These are phyloP conservation scores for Baudoinia panamericana DNA, from an alignment of 495 filamentous ascomycete species.

Conservation along the genomic window DNA sequence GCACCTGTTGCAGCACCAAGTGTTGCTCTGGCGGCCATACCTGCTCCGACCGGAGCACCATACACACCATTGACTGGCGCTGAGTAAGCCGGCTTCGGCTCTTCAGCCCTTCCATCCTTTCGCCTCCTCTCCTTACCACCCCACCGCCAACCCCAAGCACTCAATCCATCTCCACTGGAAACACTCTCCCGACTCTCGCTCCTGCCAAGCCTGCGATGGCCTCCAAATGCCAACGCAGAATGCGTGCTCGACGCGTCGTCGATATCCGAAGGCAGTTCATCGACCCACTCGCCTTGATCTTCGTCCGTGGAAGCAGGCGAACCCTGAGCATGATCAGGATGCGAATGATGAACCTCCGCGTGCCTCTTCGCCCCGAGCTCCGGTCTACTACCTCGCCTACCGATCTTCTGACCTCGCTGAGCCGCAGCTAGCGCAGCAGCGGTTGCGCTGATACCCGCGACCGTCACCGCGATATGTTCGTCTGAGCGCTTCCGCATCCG, in stretches of 20 bases:
- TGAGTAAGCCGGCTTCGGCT: conserved; percentile 6
- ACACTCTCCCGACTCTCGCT: conserved; percentile 38
- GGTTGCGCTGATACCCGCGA: conserved; percentile 44
- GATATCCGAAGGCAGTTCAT: conserved; percentile 30
- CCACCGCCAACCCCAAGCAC: conserved; percentile 46
- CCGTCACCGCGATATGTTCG: conserved; percentile 40
- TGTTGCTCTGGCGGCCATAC: neutral
- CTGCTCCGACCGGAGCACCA: conserved; percentile 1
- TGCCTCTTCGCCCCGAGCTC: conserved; percentile 9
- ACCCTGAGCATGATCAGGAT: conserved; percentile 16
- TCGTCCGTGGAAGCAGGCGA: conserved; percentile 15
- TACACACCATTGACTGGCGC: neutral
- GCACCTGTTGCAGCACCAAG: conserved; percentile 12
- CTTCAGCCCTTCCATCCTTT: no score
- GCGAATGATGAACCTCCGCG: conserved; percentile 26
- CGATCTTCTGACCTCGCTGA: conserved; percentile 26
- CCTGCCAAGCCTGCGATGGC: conserved; percentile 21
- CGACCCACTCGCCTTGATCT: conserved; percentile 54
- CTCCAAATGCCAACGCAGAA: conserved; percentile 45
- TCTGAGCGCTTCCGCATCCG: conserved; percentile 25
- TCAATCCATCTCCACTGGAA: conserved; percentile 33
- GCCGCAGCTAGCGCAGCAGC: conserved; percentile 42
- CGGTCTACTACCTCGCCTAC: conserved; percentile 22
- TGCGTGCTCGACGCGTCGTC: conserved; percentile 31
- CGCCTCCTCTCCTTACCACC: conserved; percentile 39